Percentiles rank a stretch among this genome's conserved stretches.
phyloP scores from a whole-genome alignment of 73 alveolate species.

The Urostyla sp. region DNA sequence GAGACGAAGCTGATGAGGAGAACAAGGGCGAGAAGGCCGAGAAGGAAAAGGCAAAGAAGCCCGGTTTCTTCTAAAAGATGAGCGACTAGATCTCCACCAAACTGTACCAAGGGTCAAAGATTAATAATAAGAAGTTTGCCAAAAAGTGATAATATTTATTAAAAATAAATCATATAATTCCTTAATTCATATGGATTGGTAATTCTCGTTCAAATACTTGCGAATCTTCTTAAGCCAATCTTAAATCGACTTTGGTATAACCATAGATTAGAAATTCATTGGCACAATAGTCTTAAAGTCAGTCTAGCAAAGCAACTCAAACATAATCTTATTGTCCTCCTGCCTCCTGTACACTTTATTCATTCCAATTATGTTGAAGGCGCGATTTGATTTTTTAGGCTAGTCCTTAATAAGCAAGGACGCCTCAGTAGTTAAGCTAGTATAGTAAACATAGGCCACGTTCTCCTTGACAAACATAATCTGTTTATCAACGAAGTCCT shows the following conservation, averaged over 20 bases:
- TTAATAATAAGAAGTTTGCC: background rate
- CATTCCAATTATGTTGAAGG: slow-evolving; percentile 22
- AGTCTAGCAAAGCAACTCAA: background rate
- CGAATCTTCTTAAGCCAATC: slow-evolving; percentile 18
- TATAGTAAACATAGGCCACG: background rate
- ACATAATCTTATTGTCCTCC: slow-evolving; percentile 20
- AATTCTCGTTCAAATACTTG: slow-evolving; percentile 48
- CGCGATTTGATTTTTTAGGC: slow-evolving; percentile 37
- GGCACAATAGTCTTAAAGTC: slow-evolving; percentile 39
- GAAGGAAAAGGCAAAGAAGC: slow-evolving; percentile 8
- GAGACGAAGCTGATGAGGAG: background rate
- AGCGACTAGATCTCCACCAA: slow-evolving; percentile 44
- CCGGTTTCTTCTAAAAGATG: slow-evolving; percentile 34
- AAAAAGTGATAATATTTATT: background rate
- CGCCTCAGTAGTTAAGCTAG: background rate
- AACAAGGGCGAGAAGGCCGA: slow-evolving; percentile 1
- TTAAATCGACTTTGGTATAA: slow-evolving; percentile 5
- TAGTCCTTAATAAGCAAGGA: background rate
- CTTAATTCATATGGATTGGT: too few species aligned
- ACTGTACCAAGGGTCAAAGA: slow-evolving; percentile 22
- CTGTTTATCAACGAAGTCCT: slow-evolving; percentile 42
- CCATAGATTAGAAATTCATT: background rate
- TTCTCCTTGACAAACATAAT: background rate
- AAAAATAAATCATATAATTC: too few species aligned
- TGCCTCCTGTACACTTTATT: slow-evolving; percentile 7